Evolutionary conservation across 1,284 basidiomycete species (phyloP), one percentile per base, ranked within the genome.

Genomic region (Ganoderma boninense): DNA sequence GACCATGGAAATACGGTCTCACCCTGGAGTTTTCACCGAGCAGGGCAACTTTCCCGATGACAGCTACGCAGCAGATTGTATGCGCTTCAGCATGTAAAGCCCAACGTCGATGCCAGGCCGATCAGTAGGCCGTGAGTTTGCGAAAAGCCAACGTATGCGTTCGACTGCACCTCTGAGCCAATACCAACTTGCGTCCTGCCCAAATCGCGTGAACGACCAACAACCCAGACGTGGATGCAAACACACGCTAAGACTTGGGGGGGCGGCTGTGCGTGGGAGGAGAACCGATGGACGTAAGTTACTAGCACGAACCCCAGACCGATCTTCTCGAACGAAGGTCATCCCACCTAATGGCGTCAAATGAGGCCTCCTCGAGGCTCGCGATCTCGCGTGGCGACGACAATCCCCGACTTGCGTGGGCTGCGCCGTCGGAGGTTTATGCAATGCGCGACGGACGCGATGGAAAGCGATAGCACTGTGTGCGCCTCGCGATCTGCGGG

Each of bases 351-450:
- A 26, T 23, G 10, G 57, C 43, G 20, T 2, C 38, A 4, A 49
- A 23, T 52, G 44, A 52, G 38, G 29, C 35, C 16, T 18, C 64
- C 46, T 23, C 49, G 67, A 64, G 57, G 57, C 42, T 20, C 26
- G 38, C 44, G 64, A 35, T 56, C 54, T 56, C 59, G n/a, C 38
- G 60, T 18, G 29, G 35, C 35, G 23, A 56, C 11, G 46, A 26
- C 29, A 54, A 23, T 26, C 6, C 44, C 57, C 57, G 57, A n/a
- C 35, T 13, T 10, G 23, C 35, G 20, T 38, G 20, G 11, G 18
- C n/a, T 20, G 18, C 44, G 46, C 0, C 35, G 44, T 32, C 62
- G 62, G 62, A 64, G 62, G 44, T 43, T 64, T 49, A 64, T 52
- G 44, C 62, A 64, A 52, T 35, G 44, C 13, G 11, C 20, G 42